Percentiles rank a stretch among this genome's conserved stretches.
phyloP scores from a whole-genome alignment of 1,284 basidiomycete species.

The Rhodotorula sp. region DNA sequence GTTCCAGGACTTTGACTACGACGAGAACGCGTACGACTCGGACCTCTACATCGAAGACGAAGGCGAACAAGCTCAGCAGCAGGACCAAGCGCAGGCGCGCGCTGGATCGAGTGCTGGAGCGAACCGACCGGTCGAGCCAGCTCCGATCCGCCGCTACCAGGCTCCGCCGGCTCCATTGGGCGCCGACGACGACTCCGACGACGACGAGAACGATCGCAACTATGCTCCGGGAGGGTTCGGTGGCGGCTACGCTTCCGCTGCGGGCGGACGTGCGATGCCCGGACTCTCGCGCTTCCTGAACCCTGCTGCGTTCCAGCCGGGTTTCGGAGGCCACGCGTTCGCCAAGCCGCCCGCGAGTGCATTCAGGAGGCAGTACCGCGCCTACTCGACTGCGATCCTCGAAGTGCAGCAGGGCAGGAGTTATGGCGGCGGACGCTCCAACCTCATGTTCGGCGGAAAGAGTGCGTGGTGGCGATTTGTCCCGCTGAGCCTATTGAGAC shows the following conservation, averaged over 20 bases:
- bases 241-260: conserved; percentile 12
- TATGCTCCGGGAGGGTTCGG: neutral
- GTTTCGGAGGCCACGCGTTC: conserved; percentile 41
- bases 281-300: conserved; percentile 28
- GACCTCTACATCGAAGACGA: conserved; percentile 39
- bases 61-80: neutral
- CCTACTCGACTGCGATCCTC: conserved; percentile 46
- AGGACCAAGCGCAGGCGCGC: conserved; percentile 6
- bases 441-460: conserved; percentile 94
- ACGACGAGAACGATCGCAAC: conserved; percentile 8
- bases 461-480: conserved; percentile 60
- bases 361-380: conserved; percentile 75
- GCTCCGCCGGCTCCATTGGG: conserved; percentile 19
- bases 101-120: neutral
- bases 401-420: conserved; percentile 45
- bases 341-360: conserved; percentile 57
- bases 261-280: neutral
- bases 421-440: conserved; percentile 48
- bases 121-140: conserved; percentile 10
- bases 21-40: conserved; percentile 34
- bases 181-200: conserved; percentile 7
- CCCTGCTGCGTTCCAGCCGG: conserved; percentile 39
- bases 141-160: conserved; percentile 21
- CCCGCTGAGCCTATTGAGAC: neutral
- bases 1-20: conserved; percentile 35